These are phyloP conservation scores for Suillus brevipes DNA, from an alignment of 768 basidiomycete genomes.

Conservation along the genomic window DNA sequence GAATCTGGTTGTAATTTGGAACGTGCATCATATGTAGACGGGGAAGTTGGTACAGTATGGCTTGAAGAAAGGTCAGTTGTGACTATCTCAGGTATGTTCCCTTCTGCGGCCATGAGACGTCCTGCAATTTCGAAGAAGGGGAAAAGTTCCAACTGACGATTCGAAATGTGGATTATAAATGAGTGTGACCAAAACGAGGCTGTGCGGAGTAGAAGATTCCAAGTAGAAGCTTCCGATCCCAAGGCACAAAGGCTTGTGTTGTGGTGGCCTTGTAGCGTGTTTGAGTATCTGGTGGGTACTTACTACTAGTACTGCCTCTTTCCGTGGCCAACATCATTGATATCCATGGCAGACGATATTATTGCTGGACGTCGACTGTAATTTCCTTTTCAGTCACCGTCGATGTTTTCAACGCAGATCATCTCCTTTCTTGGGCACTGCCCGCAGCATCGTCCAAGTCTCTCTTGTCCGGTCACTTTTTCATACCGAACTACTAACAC, in stretches of 20 bases:
- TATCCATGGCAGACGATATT: too few relatives aligned
- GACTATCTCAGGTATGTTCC: constrained; percentile 36
- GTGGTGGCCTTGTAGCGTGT: too few relatives aligned
- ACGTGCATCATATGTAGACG: background rate
- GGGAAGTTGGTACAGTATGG: constrained; percentile 12
- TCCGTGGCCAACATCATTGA: too few relatives aligned
- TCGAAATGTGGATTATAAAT: background rate
- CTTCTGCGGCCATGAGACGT: constrained; percentile 18
- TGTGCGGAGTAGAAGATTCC: constrained; percentile 23
- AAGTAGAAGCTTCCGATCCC: constrained; percentile 18
- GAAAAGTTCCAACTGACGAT: background rate
- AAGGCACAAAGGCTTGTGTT: background rate
- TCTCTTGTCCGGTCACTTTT: background rate
- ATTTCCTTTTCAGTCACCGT: background rate
- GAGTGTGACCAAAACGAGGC: background rate
- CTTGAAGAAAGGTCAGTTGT: constrained; percentile 37
- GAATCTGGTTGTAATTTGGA: background rate
- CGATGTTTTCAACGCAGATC: background rate
- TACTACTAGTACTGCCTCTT: too few relatives aligned
- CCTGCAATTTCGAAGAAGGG: background rate
- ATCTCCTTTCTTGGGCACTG: background rate
- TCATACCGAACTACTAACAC: background rate
- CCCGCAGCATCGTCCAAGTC: too few relatives aligned
- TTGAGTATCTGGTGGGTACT: too few relatives aligned
- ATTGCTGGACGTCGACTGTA: too few relatives aligned